Base-by-base conservation (phyloP, 768 basidiomycete genomes). In the Tylopilus intermedius region DNA sequence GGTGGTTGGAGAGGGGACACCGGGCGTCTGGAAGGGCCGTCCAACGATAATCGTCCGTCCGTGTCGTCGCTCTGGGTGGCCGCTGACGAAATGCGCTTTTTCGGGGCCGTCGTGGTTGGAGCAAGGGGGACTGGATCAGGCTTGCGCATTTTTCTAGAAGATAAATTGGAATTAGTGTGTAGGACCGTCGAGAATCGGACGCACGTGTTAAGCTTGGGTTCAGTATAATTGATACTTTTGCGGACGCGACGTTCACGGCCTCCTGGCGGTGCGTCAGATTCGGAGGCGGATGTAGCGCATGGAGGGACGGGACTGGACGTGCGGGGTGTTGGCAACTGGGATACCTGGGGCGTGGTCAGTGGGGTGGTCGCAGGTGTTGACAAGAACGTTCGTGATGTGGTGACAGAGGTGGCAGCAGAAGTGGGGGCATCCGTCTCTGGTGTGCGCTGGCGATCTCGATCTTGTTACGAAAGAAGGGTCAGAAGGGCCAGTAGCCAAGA, bases 161-260 rank as follows among this genome's bases (percentile, higher is more conserved):
- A 42, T 22, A 27, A 30, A 18, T 8, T 32, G 15, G 30, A 7
- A 55, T 61, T 54, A 58, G 45, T 53, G 47, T 21, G 55, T 10
- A 27, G 37, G 15, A 49, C 39, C 10, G 11, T 37, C 15, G 37
- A 47, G 32, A 38, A 13, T 26, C 42, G 29, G 39, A 81, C 83
- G 47, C 64, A 89, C 88, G 88, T 92, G 67, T 92, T 91, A 22
- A 93, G 76, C 65, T 91, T 93, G 10, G 90, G 90, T 63, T 93
- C 90, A 0, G 90, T 75, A 58, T 93, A 92, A 66, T 92, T 92
- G 44, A 93, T 74, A 59, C 90, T 90, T 72, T 86, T 92, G 44
- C 90, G 77, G 18, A 76, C 66, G 47, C 79, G 72, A 77, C 84
- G 70, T 78, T 79, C 63, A 62, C 81, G 67, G 61, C 75, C 58